Conservation (phyloP, 2,329 filamentous ascomycete genomes). For the Trichoderma koningii region DNA sequence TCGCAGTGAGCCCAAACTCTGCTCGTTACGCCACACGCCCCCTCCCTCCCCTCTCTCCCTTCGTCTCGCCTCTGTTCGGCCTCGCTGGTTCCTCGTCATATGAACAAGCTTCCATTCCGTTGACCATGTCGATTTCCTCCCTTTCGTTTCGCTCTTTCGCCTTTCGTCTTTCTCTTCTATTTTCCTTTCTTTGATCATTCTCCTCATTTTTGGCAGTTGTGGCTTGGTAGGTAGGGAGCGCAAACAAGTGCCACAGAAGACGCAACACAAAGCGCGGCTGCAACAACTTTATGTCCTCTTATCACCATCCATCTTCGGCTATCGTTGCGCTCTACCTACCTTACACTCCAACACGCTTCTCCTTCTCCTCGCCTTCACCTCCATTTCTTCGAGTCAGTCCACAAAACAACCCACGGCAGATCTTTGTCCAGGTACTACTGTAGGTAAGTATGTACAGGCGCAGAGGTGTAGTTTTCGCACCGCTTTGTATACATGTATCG, state of each 20-base stretch:
- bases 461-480: neutral
- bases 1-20: no score
- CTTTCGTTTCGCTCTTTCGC: neutral
- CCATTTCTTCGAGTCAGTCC: conserved; percentile 5
- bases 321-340: neutral
- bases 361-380: neutral
- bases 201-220: neutral
- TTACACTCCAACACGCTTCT: neutral
- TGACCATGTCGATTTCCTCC: neutral
- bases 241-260: neutral
- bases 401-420: neutral
- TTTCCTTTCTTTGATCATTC: neutral
- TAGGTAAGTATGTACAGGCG: neutral
- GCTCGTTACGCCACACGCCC: neutral
- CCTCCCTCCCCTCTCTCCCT: conserved; percentile 5
- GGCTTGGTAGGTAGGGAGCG: no score
- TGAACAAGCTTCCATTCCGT: neutral
- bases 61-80: neutral
- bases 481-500: neutral
- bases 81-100: neutral
- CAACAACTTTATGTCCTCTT: neutral
- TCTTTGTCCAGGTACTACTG: neutral
- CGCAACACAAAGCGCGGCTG: neutral
- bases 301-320: no score
- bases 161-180: neutral